phyloP scores from a whole-genome alignment of 331 rosid species.

The Quercus tomentella region DNA sequence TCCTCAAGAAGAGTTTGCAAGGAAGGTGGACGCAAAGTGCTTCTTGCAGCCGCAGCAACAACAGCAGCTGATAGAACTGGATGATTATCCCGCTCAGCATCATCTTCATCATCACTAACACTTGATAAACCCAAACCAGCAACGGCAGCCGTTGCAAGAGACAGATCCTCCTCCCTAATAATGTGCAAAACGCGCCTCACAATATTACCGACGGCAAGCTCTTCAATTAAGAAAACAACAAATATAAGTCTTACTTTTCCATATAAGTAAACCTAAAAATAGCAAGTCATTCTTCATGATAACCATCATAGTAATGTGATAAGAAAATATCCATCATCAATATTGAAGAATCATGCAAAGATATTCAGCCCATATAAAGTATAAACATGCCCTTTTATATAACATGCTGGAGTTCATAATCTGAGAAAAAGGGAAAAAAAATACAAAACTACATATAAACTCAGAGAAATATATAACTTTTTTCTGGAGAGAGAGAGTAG shows the following conservation, averaged over 20 bases:
- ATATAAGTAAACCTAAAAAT: background rate
- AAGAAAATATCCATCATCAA: background rate
- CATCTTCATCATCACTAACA: conserved; percentile 87
- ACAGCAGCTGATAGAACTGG: conserved; percentile 79
- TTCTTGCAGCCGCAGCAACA: conserved; percentile 94
- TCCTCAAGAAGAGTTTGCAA: conserved; percentile 93
- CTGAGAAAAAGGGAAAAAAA: background rate
- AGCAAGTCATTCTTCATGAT: background rate
- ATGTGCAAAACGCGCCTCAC: conserved; percentile 94
- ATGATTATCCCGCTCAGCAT: conserved; percentile 50
- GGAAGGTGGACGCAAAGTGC: conserved; percentile 89
- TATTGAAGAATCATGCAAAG: background rate
- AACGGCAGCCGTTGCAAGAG: conserved; percentile 78
- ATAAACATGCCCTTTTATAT: background rate
- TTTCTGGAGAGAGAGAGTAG: background rate
- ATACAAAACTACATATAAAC: background rate
- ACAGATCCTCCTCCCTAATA: conserved; percentile 90
- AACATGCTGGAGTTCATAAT: background rate
- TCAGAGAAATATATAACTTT: background rate
- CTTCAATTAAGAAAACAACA: conserved; percentile 40
- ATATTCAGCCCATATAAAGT: background rate
- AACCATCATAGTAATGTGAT: background rate
- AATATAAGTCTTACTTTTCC: conserved; percentile 6
- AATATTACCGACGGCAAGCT: conserved; percentile 95
- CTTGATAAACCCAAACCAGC: conserved; percentile 69